Evolutionary conservation across 2,329 filamentous ascomycete genomes (phyloP).

Genomic region (Trichoderma asperellum): DNA sequence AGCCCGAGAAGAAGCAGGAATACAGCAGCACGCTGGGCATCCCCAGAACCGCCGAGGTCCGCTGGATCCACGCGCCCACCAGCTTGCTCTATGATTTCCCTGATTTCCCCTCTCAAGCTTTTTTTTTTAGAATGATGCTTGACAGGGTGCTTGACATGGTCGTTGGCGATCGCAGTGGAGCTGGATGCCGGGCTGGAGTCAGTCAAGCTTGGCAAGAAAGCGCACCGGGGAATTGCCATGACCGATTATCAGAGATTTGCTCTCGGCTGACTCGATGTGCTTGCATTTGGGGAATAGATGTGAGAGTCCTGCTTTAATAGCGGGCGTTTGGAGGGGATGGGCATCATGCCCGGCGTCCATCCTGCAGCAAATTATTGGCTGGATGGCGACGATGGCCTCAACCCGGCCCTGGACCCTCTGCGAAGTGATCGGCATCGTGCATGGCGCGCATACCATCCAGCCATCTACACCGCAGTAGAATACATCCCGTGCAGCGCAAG

Average conservation of each 20-base stretch:
- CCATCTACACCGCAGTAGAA: background rate
- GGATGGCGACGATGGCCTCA: slow-evolving; percentile 7
- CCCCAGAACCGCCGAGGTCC: slow-evolving; percentile 1
- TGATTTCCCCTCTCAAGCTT: slow-evolving; percentile 19
- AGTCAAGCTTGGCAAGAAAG: background rate
- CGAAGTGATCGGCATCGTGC: slow-evolving; percentile 11
- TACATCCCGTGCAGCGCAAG: background rate
- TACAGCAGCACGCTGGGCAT: background rate
- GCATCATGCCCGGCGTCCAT: background rate
- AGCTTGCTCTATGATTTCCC: slow-evolving; percentile 5
- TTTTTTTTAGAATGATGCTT: background rate
- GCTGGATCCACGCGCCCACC: background rate
- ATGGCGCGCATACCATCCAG: background rate
- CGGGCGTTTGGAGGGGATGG: background rate
- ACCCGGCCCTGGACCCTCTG: background rate
- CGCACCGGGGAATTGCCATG: slow-evolving; percentile 9
- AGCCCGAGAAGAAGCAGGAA: background rate
- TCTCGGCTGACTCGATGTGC: slow-evolving; percentile 15
- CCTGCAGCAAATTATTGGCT: slow-evolving; percentile 19
- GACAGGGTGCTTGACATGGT: slow-evolving; percentile 7
- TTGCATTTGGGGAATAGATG: background rate
- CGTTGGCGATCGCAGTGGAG: slow-evolving; percentile 20
- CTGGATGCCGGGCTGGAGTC: slow-evolving; percentile 10
- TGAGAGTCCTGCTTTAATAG: slow-evolving; percentile 4
- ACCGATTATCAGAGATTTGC: slow-evolving; percentile 1